Evolutionary conservation across 441 rosid species (phyloP).

Genomic region (Adansonia rubrostipa): DNA sequence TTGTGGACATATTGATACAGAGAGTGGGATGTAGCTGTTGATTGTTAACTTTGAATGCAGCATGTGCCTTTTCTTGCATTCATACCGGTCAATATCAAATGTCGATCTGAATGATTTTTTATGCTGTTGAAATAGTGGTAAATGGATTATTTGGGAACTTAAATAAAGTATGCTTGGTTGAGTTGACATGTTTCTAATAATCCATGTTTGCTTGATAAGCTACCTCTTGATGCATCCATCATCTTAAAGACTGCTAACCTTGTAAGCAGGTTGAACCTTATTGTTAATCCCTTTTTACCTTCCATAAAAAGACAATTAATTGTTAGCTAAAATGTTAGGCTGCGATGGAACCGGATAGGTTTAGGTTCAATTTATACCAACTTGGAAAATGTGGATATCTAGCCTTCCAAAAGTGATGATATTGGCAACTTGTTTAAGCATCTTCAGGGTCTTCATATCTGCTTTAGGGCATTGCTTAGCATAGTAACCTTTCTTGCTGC

Average conservation of each 20-base stretch:
- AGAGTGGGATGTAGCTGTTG: not conserved
- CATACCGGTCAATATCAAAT: not conserved
- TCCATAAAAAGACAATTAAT: not conserved
- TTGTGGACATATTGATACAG: not conserved
- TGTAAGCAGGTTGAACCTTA: not conserved
- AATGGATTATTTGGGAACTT: not conserved
- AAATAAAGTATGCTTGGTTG: not conserved
- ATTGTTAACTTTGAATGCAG: not conserved
- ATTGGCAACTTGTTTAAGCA: no score
- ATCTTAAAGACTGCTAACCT: not conserved
- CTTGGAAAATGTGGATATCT: no score
- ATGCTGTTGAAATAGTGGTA: not conserved
- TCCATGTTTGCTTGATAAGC: not conserved
- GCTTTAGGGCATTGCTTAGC: not conserved
- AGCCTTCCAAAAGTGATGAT: no score
- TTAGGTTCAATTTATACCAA: no score
- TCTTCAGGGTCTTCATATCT: no score
- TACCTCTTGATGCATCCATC: not conserved
- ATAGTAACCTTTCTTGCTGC: no score
- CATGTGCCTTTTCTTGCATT: not conserved
- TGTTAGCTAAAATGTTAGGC: not conserved
- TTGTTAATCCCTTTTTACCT: not conserved
- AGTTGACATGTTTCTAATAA: not conserved
- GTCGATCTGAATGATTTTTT: not conserved
- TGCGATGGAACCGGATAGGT: no score